Base-by-base conservation (phyloP, 805 yeast species). In the Candida oleophila region DNA sequence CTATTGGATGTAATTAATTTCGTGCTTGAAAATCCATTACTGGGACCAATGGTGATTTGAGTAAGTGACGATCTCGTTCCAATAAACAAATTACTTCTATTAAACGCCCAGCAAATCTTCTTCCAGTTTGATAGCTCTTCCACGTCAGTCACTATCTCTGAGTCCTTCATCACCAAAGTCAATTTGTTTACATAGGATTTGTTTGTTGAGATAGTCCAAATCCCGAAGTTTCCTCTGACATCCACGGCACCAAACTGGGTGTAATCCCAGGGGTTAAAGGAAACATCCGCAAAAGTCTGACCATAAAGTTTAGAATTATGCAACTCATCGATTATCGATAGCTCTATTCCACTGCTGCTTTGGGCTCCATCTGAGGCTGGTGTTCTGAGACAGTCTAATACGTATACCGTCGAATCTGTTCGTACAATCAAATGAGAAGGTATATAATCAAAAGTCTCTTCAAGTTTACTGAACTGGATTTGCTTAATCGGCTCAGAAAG, bases 41-140 rank as follows among this genome's bases (percentile, higher is more conserved):
- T 11, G 15, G 48, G 32, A 2, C 34, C 39, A 16, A 51, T 22
- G 8, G 73, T 65, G 22, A 68, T 57, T 22, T 54, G 52, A 16
- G 65, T 65, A 1, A 81, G 50, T 30, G 71, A 69, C 0, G 80
- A 70, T 43, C 88, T 64, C 14, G 78, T 74, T 46, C 34, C 73
- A 18, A 32, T 72, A 38, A 30, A 77, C 22, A 46, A 61, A 47
- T 19, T 63, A 45, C 38, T 50, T 44, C 16, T 5, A 35, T 60
- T 51, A 2, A 60, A 52, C 0, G 77, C 60, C 84, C 86, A 82
- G 2, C 59, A 49, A 0, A 82, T 61, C 47, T 69, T 69, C 49
- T 77, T 82, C 74, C 84, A 82, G 28, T 69, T 67, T 0, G 89
- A 83, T 1, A 82, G 52, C 45, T 82, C 87, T 1, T 64, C 65